A percentile compares a stretch with the other conserved stretches of the same genome.
phyloP scores from a whole-genome alignment of 495 filamentous ascomycete genomes.

The Coniosporium apollinis region DNA sequence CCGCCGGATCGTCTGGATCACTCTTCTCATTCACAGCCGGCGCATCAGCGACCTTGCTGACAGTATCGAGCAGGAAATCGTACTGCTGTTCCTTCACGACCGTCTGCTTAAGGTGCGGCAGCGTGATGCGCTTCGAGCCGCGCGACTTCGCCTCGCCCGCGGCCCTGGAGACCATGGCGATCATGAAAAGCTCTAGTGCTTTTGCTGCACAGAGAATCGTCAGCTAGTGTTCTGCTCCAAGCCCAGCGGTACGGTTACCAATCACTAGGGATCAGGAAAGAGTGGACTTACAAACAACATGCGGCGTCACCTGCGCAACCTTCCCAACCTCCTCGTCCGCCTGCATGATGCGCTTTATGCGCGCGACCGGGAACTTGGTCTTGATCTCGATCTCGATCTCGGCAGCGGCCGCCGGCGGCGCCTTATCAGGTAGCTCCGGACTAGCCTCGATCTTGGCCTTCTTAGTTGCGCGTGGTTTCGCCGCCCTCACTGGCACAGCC shows the following conservation, averaged over 20 bases:
- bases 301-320: conserved; percentile 90
- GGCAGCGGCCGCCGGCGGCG: conserved; percentile 5
- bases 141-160: conserved; percentile 66
- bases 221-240: conserved; percentile 2
- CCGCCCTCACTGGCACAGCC: no score
- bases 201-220: conserved; percentile 34
- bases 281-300: conserved; percentile 59
- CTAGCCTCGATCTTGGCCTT: conserved; percentile 6
- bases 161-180: conserved; percentile 72
- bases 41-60: conserved; percentile 65
- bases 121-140: conserved; percentile 76
- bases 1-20: conserved; percentile 34
- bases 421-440: neutral
- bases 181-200: conserved; percentile 95
- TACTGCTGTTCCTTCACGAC: conserved; percentile 73
- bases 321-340: conserved; percentile 98
- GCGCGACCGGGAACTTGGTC: conserved; percentile 92
- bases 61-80: conserved; percentile 87
- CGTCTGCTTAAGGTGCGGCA: conserved; percentile 78
- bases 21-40: conserved; percentile 35
- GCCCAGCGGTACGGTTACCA: no score
- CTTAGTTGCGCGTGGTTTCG: conserved; percentile 1
- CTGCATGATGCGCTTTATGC: conserved; percentile 99
- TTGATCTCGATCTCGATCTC: conserved; percentile 49
- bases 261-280: no score